Conservation (phyloP, 2,329 filamentous ascomycete genomes). For the Venturia carpophila region DNA sequence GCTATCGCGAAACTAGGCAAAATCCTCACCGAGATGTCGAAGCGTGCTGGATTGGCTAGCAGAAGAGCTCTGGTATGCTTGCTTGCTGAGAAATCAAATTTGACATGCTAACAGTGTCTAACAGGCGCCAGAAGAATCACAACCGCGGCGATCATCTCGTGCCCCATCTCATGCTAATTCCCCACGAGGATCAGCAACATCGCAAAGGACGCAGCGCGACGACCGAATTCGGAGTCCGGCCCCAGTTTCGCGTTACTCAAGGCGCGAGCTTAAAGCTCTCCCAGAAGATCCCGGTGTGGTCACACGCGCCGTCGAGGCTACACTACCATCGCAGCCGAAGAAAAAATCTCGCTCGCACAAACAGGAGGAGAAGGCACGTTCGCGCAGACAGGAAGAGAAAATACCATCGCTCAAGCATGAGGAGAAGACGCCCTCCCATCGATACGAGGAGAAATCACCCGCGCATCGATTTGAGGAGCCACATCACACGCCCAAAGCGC, state of each 20-base stretch:
- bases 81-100: neutral
- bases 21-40: slow-evolving; percentile 79
- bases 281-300: slow-evolving; percentile 9
- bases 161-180: neutral
- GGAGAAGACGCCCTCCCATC: neutral
- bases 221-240: neutral
- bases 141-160: neutral
- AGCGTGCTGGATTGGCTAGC: slow-evolving; percentile 74
- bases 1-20: slow-evolving; percentile 64
- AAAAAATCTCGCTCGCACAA: neutral
- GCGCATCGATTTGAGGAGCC: neutral
- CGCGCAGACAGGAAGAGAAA: neutral
- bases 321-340: neutral
- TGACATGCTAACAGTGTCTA: neutral
- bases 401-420: neutral
- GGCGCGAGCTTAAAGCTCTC: slow-evolving; percentile 1
- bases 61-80: slow-evolving; percentile 32
- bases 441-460: neutral
- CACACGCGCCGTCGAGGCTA: neutral
- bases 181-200: neutral
- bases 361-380: neutral
- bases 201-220: neutral
- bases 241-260: slow-evolving; percentile 9
- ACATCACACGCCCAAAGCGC: neutral
- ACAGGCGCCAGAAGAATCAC: neutral